These are phyloP conservation scores for Vairimorpha ceranae DNA, from an alignment of 371 early-diverging fungal species.

Conservation along the genomic window DNA sequence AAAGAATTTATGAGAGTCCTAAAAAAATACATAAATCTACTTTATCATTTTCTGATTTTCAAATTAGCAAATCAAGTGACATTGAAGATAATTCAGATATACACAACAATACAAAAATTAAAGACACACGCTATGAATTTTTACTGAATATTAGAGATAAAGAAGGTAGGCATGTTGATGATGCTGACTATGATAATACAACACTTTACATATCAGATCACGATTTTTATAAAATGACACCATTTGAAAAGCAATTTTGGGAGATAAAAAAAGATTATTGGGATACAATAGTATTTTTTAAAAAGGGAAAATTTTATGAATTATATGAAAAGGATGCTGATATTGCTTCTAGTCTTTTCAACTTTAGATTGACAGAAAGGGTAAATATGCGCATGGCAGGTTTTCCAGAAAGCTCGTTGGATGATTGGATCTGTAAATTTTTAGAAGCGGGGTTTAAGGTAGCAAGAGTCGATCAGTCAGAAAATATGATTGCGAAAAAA, in stretches of 20 bases:
- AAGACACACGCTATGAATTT: constrained; percentile 72
- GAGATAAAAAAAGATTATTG: constrained; percentile 84
- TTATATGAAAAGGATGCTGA: constrained; percentile 97
- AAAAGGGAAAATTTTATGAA: constrained; percentile 97
- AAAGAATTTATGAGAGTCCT: no score
- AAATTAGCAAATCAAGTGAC: no score
- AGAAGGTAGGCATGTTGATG: constrained; percentile 65
- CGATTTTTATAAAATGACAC: constrained; percentile 76
- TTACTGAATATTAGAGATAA: constrained; percentile 73
- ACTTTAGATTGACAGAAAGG: constrained; percentile 84
- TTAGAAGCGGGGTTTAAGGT: constrained; percentile 90
- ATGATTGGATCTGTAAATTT: constrained; percentile 88
- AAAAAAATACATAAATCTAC: no score
- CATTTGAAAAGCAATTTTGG: constrained; percentile 98
- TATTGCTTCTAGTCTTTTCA: constrained; percentile 88
- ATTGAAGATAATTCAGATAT: no score
- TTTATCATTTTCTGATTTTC: no score
- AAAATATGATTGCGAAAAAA: constrained; percentile 81
- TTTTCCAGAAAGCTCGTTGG: constrained; percentile 85
- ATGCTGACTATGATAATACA: constrained; percentile 81
- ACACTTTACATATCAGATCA: constrained; percentile 76
- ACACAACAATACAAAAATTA: constrained; percentile 49
- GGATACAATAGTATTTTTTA: constrained; percentile 92
- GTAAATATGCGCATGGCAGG: constrained; percentile 99
- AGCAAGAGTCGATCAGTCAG: constrained; percentile 93